Evolutionary conservation across 2,329 filamentous ascomycete genomes (phyloP).

Genomic region (Emmonsia crescens): DNA sequence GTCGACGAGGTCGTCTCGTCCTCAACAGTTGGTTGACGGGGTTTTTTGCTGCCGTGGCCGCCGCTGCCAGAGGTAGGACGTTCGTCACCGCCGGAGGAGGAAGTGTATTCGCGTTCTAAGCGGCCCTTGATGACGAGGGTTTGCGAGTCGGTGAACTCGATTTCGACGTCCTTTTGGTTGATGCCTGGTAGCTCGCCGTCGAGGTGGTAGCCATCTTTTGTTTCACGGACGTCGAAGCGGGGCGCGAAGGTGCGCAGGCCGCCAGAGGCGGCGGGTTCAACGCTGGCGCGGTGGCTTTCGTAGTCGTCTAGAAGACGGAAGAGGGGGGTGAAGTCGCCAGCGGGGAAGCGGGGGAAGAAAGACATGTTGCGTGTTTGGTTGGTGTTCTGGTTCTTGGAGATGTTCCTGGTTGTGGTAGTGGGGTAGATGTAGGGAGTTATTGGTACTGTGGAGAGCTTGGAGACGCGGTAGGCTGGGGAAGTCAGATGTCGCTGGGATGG

Average conservation of each 20-base stretch:
- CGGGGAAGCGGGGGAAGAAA: conserved; percentile 27
- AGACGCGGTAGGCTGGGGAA: not conserved
- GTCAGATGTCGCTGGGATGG: not conserved
- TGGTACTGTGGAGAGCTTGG: not conserved
- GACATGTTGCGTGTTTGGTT: conserved; percentile 26
- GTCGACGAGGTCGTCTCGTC: conserved; percentile 32
- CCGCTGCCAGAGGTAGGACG: not conserved
- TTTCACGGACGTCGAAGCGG: conserved; percentile 36
- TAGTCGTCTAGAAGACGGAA: conserved; percentile 36
- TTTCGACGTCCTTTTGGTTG: conserved; percentile 33
- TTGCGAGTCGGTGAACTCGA: conserved; percentile 37
- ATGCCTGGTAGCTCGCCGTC: conserved; percentile 38
- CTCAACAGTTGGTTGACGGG: conserved; percentile 42
- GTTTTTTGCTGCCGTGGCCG: conserved; percentile 4
- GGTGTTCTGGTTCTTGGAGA: not conserved
- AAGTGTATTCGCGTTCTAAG: conserved; percentile 25
- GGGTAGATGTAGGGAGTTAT: not conserved
- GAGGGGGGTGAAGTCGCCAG: conserved; percentile 29
- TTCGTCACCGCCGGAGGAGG: conserved; percentile 13
- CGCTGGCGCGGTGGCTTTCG: conserved; percentile 21
- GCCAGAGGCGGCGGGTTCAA: not conserved
- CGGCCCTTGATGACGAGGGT: conserved; percentile 36
- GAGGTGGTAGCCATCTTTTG: conserved; percentile 31
- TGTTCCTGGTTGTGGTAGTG: not conserved
- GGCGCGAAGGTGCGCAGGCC: conserved; percentile 26